Evolutionary conservation across 371 early-diverging fungal genomes (phyloP).

Genomic region (Gilbertella persicaria): DNA sequence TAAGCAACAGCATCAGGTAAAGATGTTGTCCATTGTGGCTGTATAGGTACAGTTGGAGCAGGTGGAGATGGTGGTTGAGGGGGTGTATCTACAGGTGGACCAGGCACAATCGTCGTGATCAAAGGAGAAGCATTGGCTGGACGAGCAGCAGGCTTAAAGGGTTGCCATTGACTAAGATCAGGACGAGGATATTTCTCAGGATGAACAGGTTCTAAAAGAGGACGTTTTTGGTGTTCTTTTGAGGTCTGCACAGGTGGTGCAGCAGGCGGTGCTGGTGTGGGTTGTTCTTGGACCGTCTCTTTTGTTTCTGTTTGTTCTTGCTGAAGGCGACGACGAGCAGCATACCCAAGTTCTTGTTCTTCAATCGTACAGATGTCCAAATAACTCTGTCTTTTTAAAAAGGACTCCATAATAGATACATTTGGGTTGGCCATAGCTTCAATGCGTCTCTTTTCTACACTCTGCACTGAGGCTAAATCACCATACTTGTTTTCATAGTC

Average conservation of each 20-base stretch:
- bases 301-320: not conserved
- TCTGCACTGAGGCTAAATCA: slow-evolving; percentile 73
- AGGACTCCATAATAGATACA: slow-evolving; percentile 47
- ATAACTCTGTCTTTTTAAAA: slow-evolving; percentile 69
- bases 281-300: not conserved
- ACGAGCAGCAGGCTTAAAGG: slow-evolving; percentile 63
- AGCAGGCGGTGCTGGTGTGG: slow-evolving; percentile 7
- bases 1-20: slow-evolving; percentile 64
- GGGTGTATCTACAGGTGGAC: not conserved
- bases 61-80: slow-evolving; percentile 9
- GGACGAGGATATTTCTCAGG: slow-evolving; percentile 77
- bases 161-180: slow-evolving; percentile 75
- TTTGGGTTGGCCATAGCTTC: slow-evolving; percentile 59
- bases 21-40: slow-evolving; percentile 8
- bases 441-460: slow-evolving; percentile 73
- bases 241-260: slow-evolving; percentile 6
- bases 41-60: slow-evolving; percentile 3
- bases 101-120: slow-evolving; percentile 2
- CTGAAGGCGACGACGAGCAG: slow-evolving; percentile 3
- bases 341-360: slow-evolving; percentile 55
- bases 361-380: slow-evolving; percentile 61
- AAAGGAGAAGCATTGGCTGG: slow-evolving; percentile 11
- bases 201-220: slow-evolving; percentile 70
- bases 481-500: slow-evolving; percentile 89
- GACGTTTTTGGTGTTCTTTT: slow-evolving; percentile 43